phyloP scores from a whole-genome alignment of 2,329 filamentous ascomycete species.

The Phyllosticta paracitricarpa region DNA sequence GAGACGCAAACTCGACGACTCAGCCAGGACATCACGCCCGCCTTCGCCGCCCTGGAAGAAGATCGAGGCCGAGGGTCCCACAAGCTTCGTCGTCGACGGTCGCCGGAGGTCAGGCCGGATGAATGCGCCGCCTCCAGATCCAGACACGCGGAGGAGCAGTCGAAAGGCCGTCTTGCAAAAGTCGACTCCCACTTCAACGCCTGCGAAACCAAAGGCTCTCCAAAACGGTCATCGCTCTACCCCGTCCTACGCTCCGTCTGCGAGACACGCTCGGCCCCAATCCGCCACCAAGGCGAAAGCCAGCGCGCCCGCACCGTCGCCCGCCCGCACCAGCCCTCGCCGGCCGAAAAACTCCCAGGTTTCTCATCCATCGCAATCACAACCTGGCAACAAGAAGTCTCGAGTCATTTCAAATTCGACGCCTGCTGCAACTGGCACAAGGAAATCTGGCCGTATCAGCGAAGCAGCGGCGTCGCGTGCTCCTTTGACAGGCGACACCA shows the following conservation, averaged over 20 bases:
- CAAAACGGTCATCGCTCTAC: slow-evolving; percentile 2
- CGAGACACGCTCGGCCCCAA: background rate
- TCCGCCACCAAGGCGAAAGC: slow-evolving; percentile 1
- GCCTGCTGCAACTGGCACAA: slow-evolving; percentile 1
- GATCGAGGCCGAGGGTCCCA: slow-evolving; percentile 73
- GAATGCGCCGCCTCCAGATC: slow-evolving; percentile 35
- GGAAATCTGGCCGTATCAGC: slow-evolving; percentile 8
- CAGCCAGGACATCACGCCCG: slow-evolving; percentile 31
- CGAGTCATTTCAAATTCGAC: slow-evolving; percentile 1
- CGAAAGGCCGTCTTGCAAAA: slow-evolving; percentile 5
- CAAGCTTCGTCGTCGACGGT: slow-evolving; percentile 61
- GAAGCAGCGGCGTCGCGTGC: slow-evolving; percentile 3
- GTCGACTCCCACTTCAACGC: slow-evolving; percentile 2
- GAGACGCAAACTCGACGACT: slow-evolving; percentile 47
- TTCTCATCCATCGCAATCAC: background rate
- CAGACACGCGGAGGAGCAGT: slow-evolving; percentile 23
- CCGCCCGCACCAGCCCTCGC: background rate
- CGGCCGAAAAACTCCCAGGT: background rate
- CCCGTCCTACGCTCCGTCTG: background rate
- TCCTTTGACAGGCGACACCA: background rate
- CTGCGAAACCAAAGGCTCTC: slow-evolving; percentile 1
- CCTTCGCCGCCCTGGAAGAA: slow-evolving; percentile 92
- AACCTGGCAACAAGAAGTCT: background rate
- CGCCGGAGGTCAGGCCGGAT: slow-evolving; percentile 52
- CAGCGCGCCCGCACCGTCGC: background rate